A percentile compares a stretch with the other conserved stretches of the same genome.
Evolutionary conservation across 1,284 basidiomycete genomes (phyloP).

Genomic region (Phylloporus sp.): DNA sequence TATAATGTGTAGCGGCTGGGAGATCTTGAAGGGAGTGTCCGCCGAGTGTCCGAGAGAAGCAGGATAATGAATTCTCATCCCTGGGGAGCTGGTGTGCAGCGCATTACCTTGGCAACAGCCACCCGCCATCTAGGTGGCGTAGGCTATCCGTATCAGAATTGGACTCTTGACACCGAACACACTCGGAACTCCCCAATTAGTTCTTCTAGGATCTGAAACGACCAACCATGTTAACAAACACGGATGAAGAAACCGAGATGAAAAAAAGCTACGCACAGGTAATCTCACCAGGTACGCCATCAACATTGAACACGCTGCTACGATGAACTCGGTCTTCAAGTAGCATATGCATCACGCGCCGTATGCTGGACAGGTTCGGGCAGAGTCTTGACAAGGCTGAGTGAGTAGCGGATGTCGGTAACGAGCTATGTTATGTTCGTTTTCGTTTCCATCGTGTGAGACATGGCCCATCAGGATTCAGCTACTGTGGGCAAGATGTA

Average conservation of each 20-base stretch:
- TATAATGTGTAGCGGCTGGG: no score
- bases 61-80: background rate
- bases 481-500: no score
- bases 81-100: background rate
- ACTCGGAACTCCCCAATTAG: slow-evolving; percentile 2
- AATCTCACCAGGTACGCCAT: slow-evolving; percentile 8
- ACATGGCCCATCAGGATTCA: no score
- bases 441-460: no score
- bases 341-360: slow-evolving; percentile 10
- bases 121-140: background rate
- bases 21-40: no score
- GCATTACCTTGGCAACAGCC: background rate
- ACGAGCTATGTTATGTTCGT: slow-evolving; percentile 8
- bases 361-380: slow-evolving; percentile 9
- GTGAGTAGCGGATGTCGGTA: slow-evolving; percentile 10
- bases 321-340: slow-evolving; percentile 9
- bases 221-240: background rate
- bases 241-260: background rate
- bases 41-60: background rate
- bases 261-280: slow-evolving; percentile 2
- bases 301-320: slow-evolving; percentile 10
- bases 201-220: slow-evolving; percentile 2
- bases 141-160: background rate
- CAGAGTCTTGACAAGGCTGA: slow-evolving; percentile 9
- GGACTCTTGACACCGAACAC: background rate